These are phyloP conservation scores for Dissophora ornata DNA, from an alignment of 192 early-diverging fungal genomes.

Conservation along the genomic window DNA sequence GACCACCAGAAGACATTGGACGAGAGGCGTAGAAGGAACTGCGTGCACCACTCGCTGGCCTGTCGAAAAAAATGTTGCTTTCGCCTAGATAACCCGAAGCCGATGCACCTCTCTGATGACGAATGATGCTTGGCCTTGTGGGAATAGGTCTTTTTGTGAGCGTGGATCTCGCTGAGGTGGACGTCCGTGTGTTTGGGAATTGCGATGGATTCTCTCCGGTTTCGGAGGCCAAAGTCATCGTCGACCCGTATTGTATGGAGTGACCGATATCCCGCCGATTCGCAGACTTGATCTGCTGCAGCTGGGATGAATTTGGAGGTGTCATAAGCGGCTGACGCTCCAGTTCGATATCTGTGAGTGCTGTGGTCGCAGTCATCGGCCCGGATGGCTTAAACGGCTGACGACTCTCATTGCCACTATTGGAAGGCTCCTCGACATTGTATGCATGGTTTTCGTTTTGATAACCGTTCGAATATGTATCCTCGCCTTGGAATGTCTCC, in stretches of 20 bases:
- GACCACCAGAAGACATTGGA: constrained; percentile 15
- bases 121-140: constrained; percentile 3
- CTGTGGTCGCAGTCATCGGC: neutral
- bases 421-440: neutral
- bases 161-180: constrained; percentile 29
- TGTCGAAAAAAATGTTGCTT: neutral
- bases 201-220: neutral
- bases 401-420: neutral
- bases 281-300: constrained; percentile 16
- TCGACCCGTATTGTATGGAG: constrained; percentile 29
- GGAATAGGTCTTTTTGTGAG: constrained; percentile 9
- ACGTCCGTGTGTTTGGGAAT: neutral
- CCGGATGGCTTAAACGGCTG: neutral
- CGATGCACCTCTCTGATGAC: constrained; percentile 5
- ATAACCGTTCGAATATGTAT: neutral
- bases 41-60: neutral
- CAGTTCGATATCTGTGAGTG: neutral
- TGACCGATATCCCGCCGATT: neutral
- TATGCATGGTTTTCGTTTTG: neutral
- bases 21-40: constrained; percentile 4
- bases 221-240: constrained; percentile 22
- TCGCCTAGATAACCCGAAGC: neutral
- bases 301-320: constrained; percentile 4
- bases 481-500: neutral
- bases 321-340: constrained; percentile 32